Conservation (phyloP, 2,329 filamentous ascomycete genomes). For the Aspergillus sergii region DNA sequence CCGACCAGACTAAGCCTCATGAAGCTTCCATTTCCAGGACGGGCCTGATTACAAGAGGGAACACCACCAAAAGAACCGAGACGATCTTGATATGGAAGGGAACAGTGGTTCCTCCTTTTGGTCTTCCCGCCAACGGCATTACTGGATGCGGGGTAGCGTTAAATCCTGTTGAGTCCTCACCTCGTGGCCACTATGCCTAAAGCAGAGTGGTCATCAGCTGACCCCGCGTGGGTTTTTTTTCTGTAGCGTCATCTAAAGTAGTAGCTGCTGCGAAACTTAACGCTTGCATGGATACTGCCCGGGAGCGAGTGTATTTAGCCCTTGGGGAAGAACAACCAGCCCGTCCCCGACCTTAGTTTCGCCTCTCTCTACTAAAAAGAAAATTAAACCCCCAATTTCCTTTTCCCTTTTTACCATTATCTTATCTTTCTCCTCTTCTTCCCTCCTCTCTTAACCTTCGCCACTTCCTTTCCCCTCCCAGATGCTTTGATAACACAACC, state of each 20-base stretch:
- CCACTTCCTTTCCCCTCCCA: not conserved
- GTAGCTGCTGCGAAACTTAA: not conserved
- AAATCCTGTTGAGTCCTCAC: constrained; percentile 4
- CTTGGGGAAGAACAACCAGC: not conserved
- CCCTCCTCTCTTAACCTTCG: not conserved
- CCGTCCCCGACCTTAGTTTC: constrained; percentile 2
- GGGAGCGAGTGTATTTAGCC: not conserved
- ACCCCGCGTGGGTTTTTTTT: constrained; percentile 22
- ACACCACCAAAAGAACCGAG: not conserved
- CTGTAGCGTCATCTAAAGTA: constrained; percentile 2
- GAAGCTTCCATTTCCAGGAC: not conserved
- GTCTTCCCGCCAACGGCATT: constrained; percentile 16
- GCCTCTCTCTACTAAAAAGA: not conserved
- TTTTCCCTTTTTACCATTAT: not conserved
- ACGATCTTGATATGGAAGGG: not conserved
- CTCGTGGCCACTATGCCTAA: constrained; percentile 16
- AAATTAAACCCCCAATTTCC: not conserved
- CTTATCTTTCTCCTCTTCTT: constrained; percentile 4
- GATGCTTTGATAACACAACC: not conserved
- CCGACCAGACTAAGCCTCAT: not conserved
- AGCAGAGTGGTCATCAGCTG: constrained; percentile 22
- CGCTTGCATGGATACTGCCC: not conserved
- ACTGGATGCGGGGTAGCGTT: constrained; percentile 26
- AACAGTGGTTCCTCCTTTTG: constrained; percentile 3
- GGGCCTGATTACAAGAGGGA: not conserved